Base-by-base conservation (phyloP, 768 basidiomycete species). In the Kwoniella sp. region DNA sequence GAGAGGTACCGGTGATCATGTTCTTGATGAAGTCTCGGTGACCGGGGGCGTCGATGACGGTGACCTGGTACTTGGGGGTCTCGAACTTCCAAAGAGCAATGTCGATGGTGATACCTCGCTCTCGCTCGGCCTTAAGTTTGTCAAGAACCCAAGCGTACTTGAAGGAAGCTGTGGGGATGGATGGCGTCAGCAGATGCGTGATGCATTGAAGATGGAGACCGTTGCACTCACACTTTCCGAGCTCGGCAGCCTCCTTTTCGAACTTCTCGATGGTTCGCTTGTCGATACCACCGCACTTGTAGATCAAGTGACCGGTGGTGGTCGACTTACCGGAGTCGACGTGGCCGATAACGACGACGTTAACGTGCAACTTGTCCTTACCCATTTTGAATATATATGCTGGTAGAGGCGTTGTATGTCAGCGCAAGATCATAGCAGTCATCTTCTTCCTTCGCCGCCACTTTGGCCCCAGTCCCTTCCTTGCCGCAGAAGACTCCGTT, bases 251-350 rank as follows among this genome's bases (percentile, higher is more conserved):
- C 86, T 99, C 96, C 89, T 99, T 99, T 88, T 99, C 96, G 87
- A 97, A 98, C 87, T 97, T 96, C 85, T 81, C 79, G 70, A 80
- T 80, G 70, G 79, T 80, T 69, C 79, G 77, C 76, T 98, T 99
- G 84, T 99, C 96, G 86, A 99, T 99, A 91, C 96, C 96, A 89
- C 96, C 96, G 83, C 96, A 99, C 89, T 99, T 96, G 92, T 97
- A 98, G 89, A 98, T 98, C 86, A 99, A 87, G 86, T 99, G 96
- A 75, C 96, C 96, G 76, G 96, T 99, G 81, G 96, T 99, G 85
- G 96, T 99, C 65, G 95, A 98, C 86, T 98, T 99, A 76, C 95
- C 95, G 83, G 95, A 97, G 86, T 97, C 75, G 69, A 77, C 75
- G 68, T 77, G 75, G 74, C 94, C 93, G 86, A 95, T 95, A 84